Base-by-base conservation (phyloP, 768 basidiomycete genomes). In the Amanita molliuscula region DNA sequence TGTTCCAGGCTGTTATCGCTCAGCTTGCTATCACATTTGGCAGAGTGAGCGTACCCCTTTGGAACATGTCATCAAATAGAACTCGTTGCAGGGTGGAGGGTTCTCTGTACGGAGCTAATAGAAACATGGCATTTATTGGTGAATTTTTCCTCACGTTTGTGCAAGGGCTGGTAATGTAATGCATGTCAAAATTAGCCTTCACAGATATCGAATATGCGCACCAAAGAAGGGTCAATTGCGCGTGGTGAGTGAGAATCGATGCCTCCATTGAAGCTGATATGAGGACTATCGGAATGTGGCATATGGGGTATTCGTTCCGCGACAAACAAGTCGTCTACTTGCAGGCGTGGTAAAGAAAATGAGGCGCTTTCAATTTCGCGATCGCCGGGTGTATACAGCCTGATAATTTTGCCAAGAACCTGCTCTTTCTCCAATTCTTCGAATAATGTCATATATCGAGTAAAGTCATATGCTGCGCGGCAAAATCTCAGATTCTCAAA, bases 31-130 rank as follows among this genome's bases (percentile, higher is more conserved):
- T 35, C 23, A 3, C 11, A 21, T 11, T 40, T 33, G 6, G 26
- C 7, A 7, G 46, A 21, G 36, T 13, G 28, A 18, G 62, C 74
- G 55, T 58, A 79, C 81, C 66, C 83, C 84, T 72, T 88, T 88
- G 49, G 83, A 84, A 67, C 88, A 89, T 36, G 73, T 73, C 82
- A 88, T 86, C 57, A 89, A 66, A 64, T 90, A 90, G 60, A 80
- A 77, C 65, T 89, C 86, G 58, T 89, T 90, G 70, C 88, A 89
- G 15, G 88, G 88, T 11, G 88, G 87, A 29, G 88, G 88, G 52
- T 74, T 78, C 66, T 89, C 88, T 89, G 62, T 42, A 48, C 40
- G 52, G 43, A 33, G 49, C 40, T 23, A 15, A 10, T 11, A 33
- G 47, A 42, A 33, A 35, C 25, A 4, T 16, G 35, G 33, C 18